Conservation (phyloP, 306 rosid genomes). For the Citrullus mucosospermus region DNA sequence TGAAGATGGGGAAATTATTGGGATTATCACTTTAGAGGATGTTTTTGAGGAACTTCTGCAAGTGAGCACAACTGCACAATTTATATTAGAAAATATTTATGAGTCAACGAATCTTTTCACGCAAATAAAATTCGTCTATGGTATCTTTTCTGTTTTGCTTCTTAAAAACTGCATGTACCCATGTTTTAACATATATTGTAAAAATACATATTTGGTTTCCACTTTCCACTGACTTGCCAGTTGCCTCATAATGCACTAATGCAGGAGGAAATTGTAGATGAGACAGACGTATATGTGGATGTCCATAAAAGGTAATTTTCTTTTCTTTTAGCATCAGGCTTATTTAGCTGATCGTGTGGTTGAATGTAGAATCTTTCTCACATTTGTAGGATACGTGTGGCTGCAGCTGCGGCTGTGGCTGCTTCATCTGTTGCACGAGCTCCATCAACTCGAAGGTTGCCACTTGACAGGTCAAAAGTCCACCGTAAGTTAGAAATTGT, state of each 20-base stretch:
- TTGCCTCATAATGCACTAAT: slow-evolving; percentile 12
- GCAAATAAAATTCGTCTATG: neutral
- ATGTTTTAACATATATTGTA: neutral
- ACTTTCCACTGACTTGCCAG: neutral
- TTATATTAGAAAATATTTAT: neutral
- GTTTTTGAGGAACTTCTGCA: slow-evolving; percentile 94
- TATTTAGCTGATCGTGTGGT: neutral
- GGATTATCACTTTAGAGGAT: slow-evolving; percentile 90
- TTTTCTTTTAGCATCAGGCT: neutral
- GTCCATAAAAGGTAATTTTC: slow-evolving; percentile 53
- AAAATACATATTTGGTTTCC: neutral
- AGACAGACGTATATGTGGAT: slow-evolving; percentile 51
- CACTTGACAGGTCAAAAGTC: slow-evolving; percentile 24
- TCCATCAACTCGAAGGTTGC: slow-evolving; percentile 33
- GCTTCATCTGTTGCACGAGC: slow-evolving; percentile 35
- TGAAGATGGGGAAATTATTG: slow-evolving; percentile 84
- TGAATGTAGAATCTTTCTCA: slow-evolving; percentile 7
- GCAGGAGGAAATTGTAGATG: slow-evolving; percentile 52
- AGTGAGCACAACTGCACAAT: slow-evolving; percentile 12
- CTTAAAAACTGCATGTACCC: neutral
- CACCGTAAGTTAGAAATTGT: slow-evolving; percentile 10
- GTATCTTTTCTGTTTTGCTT: neutral
- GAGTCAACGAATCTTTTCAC: neutral
- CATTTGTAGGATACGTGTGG: slow-evolving; percentile 36
- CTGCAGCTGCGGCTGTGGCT: slow-evolving; percentile 42